Evolutionary conservation across 106 monocot genomes (phyloP).

Genomic region (Dendrobium nobile): DNA sequence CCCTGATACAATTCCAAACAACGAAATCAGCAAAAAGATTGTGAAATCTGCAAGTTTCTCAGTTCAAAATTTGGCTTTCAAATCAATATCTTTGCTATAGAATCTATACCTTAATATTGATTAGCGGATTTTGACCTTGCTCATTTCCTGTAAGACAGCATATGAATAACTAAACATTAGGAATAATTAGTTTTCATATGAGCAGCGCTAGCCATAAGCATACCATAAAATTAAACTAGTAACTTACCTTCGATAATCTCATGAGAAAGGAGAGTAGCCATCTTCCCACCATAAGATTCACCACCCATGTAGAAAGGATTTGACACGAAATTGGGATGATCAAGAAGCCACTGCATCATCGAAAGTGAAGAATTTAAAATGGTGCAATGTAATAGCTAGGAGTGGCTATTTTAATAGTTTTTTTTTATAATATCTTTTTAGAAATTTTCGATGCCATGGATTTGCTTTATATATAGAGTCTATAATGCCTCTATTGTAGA

Average conservation of each 20-base stretch:
- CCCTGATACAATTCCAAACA: neutral
- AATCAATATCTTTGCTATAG: neutral
- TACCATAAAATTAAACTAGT: neutral
- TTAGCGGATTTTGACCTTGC: neutral
- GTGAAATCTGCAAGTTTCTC: neutral
- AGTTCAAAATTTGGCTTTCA: neutral
- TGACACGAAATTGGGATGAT: slow-evolving; percentile 39
- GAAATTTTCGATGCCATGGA: neutral
- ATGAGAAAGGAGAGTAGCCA: slow-evolving; percentile 14
- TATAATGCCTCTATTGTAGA: no score
- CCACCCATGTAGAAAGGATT: slow-evolving; percentile 67
- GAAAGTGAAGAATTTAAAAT: neutral
- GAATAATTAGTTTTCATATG: neutral
- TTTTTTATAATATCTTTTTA: no score
- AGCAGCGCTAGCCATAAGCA: neutral
- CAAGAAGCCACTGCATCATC: slow-evolving; percentile 40
- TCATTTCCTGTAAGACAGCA: neutral
- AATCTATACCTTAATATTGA: neutral
- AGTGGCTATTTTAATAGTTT: no score
- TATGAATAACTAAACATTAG: no score
- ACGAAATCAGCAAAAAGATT: neutral
- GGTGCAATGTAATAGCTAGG: no score
- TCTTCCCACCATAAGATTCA: slow-evolving; percentile 62
- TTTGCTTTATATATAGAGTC: neutral
- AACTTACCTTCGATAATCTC: slow-evolving; percentile 6